Evolutionary conservation across 2,329 filamentous ascomycete genomes (phyloP), one percentile per base, ranked within the genome.

Genomic region (Juglanconis juglandina): DNA sequence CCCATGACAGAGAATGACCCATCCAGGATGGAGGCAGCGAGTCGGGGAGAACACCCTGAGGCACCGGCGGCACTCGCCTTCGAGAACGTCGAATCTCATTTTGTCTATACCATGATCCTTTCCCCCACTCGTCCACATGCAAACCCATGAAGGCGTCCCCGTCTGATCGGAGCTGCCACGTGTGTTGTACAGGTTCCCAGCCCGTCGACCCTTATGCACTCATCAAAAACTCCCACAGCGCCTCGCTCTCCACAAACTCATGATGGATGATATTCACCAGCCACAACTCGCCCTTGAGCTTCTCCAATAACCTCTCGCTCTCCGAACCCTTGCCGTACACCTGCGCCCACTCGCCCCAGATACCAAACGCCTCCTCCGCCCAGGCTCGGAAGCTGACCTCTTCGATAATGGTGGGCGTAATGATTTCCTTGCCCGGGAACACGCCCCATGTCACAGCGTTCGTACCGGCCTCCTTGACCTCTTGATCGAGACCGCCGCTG

Each of bases 391-490:
- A 98, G 72, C 90, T 95, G 55, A 96, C 91, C 67, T 93, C 91
- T 73, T 98, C 94, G 69, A 98, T 96, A 70, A 98, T 98, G 1
- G 94, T 98, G 3, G 94, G 94, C 30, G 93, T 96, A 60, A 96
- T 85, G 70, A 98, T 98, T 75, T 98, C 94, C 76, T 97, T 97
- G 47, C 92, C 92, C 0, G 91, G 89, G 76, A 98, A 98, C 1
- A 92, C 91, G 55, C 94, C 94, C 94, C 94, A 98, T 0, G 95
- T 99, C 2, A 99, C 95, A 0, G 94, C 92, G 70, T 98, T 97
- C 35, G 96, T 94, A 68, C 84, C 87, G 34, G 76, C 75, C 68
- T 73, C 74, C 44, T 66, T 71, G 17, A 68, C 67, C 39, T 69
- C 69, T 51, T 44, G 30, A 14, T 56, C 46, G 37, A 53, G 48